Evolutionary conservation across 148 eudicot species (phyloP), one percentile per base, ranked within the genome.

Genomic region (Chenopodium suecicum): DNA sequence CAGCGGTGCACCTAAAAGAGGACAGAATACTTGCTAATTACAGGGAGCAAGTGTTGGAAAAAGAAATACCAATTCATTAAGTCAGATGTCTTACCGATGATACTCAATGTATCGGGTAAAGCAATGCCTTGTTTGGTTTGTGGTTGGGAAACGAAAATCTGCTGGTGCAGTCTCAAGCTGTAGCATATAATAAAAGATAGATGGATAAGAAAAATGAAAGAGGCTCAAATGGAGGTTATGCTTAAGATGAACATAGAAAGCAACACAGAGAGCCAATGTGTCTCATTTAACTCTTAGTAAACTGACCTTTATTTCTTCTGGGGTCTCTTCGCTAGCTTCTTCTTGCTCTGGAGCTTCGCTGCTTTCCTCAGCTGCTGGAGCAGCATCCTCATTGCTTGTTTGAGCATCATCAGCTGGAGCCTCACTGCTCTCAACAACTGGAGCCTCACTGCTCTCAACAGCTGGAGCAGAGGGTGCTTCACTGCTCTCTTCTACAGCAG

Each of bases 151-250:
- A 64, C 98, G 97, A 71, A 88, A 95, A 86, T 95, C 98, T 69
- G 93, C 98, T 67, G 98, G 98, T 76, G 98, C 98, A 67, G 98
- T 95, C 86, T 92, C 98, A 81, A 95, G 89, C 98, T 93, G 83
- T 74, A 84, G 75, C 76, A 67, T 44, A 67, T 44, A 74, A 34
- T 0, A 34, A 46, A 77, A 64, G 22, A 5, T 56, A 65, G 64
- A 31, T 31, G 1, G 31, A 79, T 83, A 44, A 83, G 81, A 74
- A 76, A 23, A 75, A 13, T 46, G 50, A 76, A 1, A 16, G 31
- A 60, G 25, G 46, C 19, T 73, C 65, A 48, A 13, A n/a, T 32
- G 32, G 3, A 9, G 27, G 37, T 44, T 9, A 44, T 23, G 11
- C 29, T 56, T 48, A 56, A 41, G 79, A 79, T n/a, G 44, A 34